phyloP scores from a whole-genome alignment of 2,329 filamentous ascomycete species.

The Escovopsis sp. region DNA sequence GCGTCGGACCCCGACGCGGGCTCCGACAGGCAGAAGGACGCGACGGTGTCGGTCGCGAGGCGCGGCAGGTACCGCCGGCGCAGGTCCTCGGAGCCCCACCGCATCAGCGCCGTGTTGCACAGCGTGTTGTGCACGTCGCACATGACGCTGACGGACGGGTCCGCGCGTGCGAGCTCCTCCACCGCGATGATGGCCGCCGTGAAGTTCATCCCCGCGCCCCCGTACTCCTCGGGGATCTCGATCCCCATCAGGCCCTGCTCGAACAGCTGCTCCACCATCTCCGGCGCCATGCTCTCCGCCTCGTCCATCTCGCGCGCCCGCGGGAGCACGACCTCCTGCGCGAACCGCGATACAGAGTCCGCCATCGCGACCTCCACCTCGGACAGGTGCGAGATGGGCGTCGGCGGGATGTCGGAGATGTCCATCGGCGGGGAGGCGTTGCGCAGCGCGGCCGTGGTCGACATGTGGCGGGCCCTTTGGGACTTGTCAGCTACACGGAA shows the following conservation, averaged over 20 bases:
- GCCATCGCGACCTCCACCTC: constrained; percentile 83
- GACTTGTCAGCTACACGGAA: too few relatives aligned
- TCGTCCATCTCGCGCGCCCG: constrained; percentile 97
- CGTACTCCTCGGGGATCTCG: constrained; percentile 94
- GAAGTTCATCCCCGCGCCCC: constrained; percentile 97
- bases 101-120: constrained; percentile 84
- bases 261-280: constrained; percentile 81
- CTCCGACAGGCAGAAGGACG: constrained; percentile 86
- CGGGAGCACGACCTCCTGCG: constrained; percentile 73
- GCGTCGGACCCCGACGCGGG: constrained; percentile 89
- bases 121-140: constrained; percentile 97
- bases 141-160: constrained; percentile 88
- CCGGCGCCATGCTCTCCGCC: constrained; percentile 80
- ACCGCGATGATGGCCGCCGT: constrained; percentile 91
- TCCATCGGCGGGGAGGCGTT: constrained; percentile 29
- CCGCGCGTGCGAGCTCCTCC: constrained; percentile 86
- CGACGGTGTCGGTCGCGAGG: constrained; percentile 78
- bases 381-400: constrained; percentile 83
- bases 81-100: constrained; percentile 60
- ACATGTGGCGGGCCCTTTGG: constrained; percentile 34
- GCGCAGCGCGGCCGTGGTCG: constrained; percentile 41
- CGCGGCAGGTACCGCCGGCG: constrained; percentile 83
- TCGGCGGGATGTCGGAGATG: constrained; percentile 68
- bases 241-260: constrained; percentile 96
- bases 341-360: constrained; percentile 82